These are phyloP conservation scores for Neocatenulostroma microsporum DNA, from an alignment of 2,329 filamentous ascomycete genomes.

Conservation along the genomic window DNA sequence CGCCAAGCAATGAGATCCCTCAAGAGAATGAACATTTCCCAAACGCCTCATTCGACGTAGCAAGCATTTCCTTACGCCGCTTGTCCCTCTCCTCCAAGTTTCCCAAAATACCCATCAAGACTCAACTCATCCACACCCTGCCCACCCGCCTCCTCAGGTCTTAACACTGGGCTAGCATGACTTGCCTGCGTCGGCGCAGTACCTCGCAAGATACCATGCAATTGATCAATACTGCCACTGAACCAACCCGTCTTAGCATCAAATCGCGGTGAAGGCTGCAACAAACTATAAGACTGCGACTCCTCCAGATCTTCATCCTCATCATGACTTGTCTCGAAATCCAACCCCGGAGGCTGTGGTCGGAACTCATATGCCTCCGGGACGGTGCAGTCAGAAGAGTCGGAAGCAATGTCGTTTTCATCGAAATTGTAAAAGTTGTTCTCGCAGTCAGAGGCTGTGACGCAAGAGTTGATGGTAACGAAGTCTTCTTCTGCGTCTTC, in stretches of 20 bases:
- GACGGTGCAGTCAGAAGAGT: slow-evolving; percentile 13
- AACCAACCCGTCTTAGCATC: slow-evolving; percentile 25
- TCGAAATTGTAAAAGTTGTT: slow-evolving; percentile 24
- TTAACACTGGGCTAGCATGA: neutral
- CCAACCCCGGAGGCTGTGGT: slow-evolving; percentile 4
- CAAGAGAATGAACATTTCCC: too few species aligned
- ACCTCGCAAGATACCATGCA: slow-evolving; percentile 12
- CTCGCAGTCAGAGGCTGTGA: slow-evolving; percentile 20
- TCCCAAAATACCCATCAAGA: neutral
- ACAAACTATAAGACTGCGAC: neutral
- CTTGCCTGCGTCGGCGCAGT: neutral
- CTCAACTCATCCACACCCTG: neutral
- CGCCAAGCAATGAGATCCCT: too few species aligned
- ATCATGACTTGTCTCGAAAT: slow-evolving; percentile 8
- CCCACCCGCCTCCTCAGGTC: neutral
- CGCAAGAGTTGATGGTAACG: slow-evolving; percentile 13
- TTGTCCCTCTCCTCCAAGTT: too few species aligned
- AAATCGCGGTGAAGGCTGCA: slow-evolving; percentile 11
- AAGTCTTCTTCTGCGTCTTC: slow-evolving; percentile 15
- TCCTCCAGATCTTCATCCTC: slow-evolving; percentile 8
- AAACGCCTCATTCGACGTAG: too few species aligned
- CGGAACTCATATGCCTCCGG: slow-evolving; percentile 22
- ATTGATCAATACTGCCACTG: slow-evolving; percentile 23
- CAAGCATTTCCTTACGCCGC: too few species aligned
- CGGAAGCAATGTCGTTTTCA: slow-evolving; percentile 15